Evolutionary conservation across 495 filamentous ascomycete genomes (phyloP).

Genomic region (Penicillium egyptiacum): DNA sequence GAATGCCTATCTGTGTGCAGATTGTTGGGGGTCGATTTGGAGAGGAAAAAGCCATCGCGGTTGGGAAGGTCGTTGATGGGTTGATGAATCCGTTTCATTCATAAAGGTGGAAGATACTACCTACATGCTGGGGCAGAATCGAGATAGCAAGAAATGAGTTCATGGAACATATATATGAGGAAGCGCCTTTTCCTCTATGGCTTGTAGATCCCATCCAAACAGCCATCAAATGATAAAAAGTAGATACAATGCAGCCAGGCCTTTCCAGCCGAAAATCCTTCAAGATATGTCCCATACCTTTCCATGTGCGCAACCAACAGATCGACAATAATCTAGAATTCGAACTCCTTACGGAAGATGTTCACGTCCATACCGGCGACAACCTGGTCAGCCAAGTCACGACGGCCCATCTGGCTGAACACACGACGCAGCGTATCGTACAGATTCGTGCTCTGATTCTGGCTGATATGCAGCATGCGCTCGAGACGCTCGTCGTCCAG

Average conservation of each 20-base stretch:
- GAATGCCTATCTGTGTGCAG: constrained; percentile 55
- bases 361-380: constrained; percentile 88
- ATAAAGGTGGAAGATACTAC: background rate
- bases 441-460: constrained; percentile 95
- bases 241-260: constrained; percentile 22
- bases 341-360: constrained; percentile 78
- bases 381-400: constrained; percentile 85
- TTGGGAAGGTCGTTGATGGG: constrained; percentile 39
- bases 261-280: constrained; percentile 11
- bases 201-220: constrained; percentile 7
- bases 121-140: background rate
- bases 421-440: constrained; percentile 91
- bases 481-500: constrained; percentile 70
- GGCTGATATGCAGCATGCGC: constrained; percentile 67
- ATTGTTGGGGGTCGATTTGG: constrained; percentile 48
- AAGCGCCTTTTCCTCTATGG: background rate
- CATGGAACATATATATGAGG: constrained; percentile 8
- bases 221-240: constrained; percentile 5
- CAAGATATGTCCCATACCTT: constrained; percentile 5
- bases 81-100: constrained; percentile 26
- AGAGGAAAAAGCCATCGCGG: constrained; percentile 47
- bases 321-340: constrained; percentile 52
- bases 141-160: background rate
- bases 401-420: constrained; percentile 88
- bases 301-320: background rate